Conservation (phyloP, 192 early-diverging fungal genomes). For the Chytriomyces sp. region DNA sequence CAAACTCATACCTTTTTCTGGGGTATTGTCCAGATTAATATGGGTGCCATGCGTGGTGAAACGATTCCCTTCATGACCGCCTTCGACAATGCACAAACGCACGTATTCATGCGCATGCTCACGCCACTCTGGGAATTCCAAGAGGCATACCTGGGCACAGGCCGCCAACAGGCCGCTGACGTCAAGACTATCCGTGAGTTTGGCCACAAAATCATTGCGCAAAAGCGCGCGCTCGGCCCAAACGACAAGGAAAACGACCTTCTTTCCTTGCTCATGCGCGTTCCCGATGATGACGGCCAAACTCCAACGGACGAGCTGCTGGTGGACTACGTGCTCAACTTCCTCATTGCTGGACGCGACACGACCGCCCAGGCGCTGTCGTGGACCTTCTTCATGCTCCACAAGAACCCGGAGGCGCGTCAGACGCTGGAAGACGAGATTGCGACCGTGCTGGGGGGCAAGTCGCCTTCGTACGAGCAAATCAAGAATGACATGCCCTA, state of each 20-base stretch:
- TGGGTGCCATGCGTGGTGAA: neutral
- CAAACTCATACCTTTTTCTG: neutral
- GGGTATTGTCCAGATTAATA: neutral
- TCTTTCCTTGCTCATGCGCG: conserved; percentile 36
- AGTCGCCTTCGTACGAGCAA: conserved; percentile 38
- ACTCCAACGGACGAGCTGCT: conserved; percentile 31
- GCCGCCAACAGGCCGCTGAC: conserved; percentile 1
- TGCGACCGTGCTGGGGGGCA: conserved; percentile 9
- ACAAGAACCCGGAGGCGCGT: conserved; percentile 39
- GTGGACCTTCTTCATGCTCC: conserved; percentile 56
- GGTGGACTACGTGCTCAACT: conserved; percentile 44
- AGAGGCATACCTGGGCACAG: neutral
- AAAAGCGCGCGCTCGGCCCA: neutral
- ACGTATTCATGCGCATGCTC: conserved; percentile 21
- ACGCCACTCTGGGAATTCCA: conserved; percentile 23
- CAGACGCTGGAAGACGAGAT: conserved; percentile 36
- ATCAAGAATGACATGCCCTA: conserved; percentile 52
- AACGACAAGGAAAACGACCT: conserved; percentile 31
- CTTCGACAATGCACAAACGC: conserved; percentile 39
- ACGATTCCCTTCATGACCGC: conserved; percentile 36
- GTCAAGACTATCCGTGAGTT: conserved; percentile 34
- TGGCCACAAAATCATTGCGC: conserved; percentile 21
- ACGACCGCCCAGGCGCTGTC: conserved; percentile 60
- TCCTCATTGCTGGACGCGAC: conserved; percentile 57
- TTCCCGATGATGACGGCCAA: conserved; percentile 31